These are phyloP conservation scores for Tolypocladium tropicale DNA, from an alignment of 2,329 filamentous ascomycete genomes.

Conservation along the genomic window DNA sequence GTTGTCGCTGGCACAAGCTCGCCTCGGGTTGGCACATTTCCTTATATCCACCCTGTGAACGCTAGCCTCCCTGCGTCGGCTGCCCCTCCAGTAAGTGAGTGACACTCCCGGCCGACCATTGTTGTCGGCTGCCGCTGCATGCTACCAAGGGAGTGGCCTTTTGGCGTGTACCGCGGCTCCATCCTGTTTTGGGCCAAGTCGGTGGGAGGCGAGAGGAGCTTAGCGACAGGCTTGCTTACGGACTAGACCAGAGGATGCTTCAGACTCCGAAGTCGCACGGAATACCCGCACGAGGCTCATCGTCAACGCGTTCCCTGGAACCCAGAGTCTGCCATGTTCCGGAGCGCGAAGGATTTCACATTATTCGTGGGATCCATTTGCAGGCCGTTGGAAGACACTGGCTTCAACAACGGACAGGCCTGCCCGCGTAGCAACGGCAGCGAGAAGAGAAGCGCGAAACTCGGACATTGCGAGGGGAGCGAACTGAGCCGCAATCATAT, in stretches of 20 bases:
- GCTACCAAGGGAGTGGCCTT: background rate
- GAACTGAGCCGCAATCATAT: background rate
- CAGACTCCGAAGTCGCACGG: background rate
- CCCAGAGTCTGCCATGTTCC: too few relatives aligned
- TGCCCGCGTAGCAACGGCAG: background rate
- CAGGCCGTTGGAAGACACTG: background rate
- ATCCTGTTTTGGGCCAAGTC: background rate
- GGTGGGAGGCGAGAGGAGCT: background rate
- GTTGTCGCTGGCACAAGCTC: background rate
- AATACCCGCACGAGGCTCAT: too few relatives aligned
- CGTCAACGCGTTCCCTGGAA: too few relatives aligned
- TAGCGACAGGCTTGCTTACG: background rate
- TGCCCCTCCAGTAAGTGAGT: background rate
- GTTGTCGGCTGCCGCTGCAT: background rate
- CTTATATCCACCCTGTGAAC: background rate
- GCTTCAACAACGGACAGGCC: background rate
- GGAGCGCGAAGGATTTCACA: too few relatives aligned
- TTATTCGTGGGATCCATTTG: background rate
- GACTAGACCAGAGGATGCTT: background rate
- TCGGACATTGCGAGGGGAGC: too few relatives aligned
- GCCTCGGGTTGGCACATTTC: background rate
- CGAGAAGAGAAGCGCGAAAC: too few relatives aligned
- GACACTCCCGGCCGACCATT: background rate
- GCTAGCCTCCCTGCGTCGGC: background rate
- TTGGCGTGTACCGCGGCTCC: background rate